A percentile compares a stretch with the other conserved stretches of the same genome.
Evolutionary conservation across 1,284 basidiomycete species (phyloP).

Genomic region (Pterulicium gracile): DNA sequence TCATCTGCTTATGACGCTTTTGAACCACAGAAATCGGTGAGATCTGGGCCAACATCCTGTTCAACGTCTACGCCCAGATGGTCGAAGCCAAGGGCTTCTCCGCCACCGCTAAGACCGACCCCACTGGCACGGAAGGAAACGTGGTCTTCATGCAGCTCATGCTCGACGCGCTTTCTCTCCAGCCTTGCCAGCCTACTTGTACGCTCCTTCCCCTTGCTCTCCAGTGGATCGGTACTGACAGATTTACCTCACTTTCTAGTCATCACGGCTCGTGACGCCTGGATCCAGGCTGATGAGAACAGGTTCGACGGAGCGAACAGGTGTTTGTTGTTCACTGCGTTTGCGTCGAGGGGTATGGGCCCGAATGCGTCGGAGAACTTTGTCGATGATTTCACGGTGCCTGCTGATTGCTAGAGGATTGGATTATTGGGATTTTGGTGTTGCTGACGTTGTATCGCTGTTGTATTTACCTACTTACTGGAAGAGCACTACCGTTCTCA

Average conservation of each 20-base stretch:
- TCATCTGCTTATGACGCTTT: neutral
- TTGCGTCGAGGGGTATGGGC: neutral
- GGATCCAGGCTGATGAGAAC: conserved; percentile 2
- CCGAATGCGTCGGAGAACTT: conserved; percentile 16
- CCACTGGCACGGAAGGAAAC: conserved; percentile 18
- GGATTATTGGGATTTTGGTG: neutral
- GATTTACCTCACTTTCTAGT: conserved; percentile 10
- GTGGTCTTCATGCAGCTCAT: conserved; percentile 22
- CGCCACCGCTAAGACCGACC: conserved; percentile 16
- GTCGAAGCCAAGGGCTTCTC: conserved; percentile 19
- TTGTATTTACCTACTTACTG: neutral
- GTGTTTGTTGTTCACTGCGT: neutral
- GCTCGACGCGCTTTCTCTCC: conserved; percentile 21
- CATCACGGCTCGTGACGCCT: conserved; percentile 9
- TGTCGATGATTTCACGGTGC: conserved; percentile 17
- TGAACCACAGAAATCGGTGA: conserved; percentile 19
- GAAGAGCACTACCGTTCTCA: too few relatives aligned
- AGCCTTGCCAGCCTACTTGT: conserved; percentile 23
- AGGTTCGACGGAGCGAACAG: conserved; percentile 3
- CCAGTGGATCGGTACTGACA: neutral
- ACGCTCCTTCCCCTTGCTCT: neutral
- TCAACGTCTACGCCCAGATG: conserved; percentile 21
- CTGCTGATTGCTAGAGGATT: conserved; percentile 15
- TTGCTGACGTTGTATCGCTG: neutral
- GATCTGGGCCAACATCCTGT: conserved; percentile 24